Base-by-base conservation (phyloP, 768 basidiomycete species). In the Leccinum longicurvipes region DNA sequence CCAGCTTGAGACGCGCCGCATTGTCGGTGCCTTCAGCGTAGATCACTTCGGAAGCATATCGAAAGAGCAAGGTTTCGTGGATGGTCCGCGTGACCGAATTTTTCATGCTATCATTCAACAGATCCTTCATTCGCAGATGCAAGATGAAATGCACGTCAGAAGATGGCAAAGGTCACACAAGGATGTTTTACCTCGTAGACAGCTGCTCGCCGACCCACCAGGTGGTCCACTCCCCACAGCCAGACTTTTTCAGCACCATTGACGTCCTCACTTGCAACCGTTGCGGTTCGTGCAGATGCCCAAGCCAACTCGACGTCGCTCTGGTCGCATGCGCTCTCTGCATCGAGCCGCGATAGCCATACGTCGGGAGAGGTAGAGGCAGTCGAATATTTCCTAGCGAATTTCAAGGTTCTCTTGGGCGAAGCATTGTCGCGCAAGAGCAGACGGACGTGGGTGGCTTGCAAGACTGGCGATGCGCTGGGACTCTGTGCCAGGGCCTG, bases 331-430 rank as follows among this genome's bases (percentile, higher is more conserved):
- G 58, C 58, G 32, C 65, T 53, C 59, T 85, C 83, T 4, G 75
- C 76, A 21, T 72, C 72, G 12, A 87, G 71, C 25, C 82, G 72
- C 15, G 77, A 76, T 12, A 82, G 66, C 83, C 85, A 88, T 25
- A 87, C 74, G 17, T 59, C 59, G 21, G 79, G 70, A 45, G 76
- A 73, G 2, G 64, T 41, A 29, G 74, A 73, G 34, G 63, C 66
- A 53, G 67, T 62, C 3, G 81, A 77, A 64, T 85, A 85, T 60
- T 77, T 77, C 50, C 73, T 72, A 10, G 80, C 79, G 12, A 72
- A 62, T 36, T 64, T 68, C 50, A 79, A 54, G 10, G 76, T 67
- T 65, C 75, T 77, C 28, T 58, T 58, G 53, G 69, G 70, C 60
- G 68, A 65, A 27, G 32, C 28, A 46, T 54, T 53, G 46, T 61